phyloP scores from a whole-genome alignment of 306 rosid genomes.

The Fragaria iinumae region DNA sequence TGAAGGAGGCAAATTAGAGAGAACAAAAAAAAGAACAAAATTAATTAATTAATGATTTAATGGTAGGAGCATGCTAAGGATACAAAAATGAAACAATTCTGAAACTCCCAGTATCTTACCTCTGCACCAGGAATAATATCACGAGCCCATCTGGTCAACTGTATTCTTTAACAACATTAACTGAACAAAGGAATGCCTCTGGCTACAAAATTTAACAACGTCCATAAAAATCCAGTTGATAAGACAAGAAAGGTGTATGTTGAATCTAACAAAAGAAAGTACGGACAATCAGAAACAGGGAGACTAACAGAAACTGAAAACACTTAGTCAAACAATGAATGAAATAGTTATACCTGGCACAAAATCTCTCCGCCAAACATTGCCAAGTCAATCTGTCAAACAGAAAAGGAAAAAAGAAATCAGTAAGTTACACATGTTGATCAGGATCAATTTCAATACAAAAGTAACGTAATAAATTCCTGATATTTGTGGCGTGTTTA shows the following conservation, averaged over 20 bases:
- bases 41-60: neutral
- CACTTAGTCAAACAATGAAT: neutral
- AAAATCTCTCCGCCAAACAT: constrained; percentile 83
- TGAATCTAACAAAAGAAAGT: constrained; percentile 8
- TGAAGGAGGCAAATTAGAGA: neutral
- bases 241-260: constrained; percentile 9
- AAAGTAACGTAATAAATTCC: constrained; percentile 15
- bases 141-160: constrained; percentile 79
- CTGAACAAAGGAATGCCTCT: constrained; percentile 97
- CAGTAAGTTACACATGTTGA: constrained; percentile 14
- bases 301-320: constrained; percentile 6
- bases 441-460: constrained; percentile 23
- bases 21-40: neutral
- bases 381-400: constrained; percentile 88
- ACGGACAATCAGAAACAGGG: neutral
- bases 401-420: constrained; percentile 4
- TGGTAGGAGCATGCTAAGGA: constrained; percentile 5
- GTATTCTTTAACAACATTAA: constrained; percentile 88
- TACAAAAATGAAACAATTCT: constrained; percentile 5
- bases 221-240: constrained; percentile 29
- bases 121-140: constrained; percentile 67
- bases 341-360: constrained; percentile 70
- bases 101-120: constrained; percentile 47
- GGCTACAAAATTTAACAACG: constrained; percentile 57
- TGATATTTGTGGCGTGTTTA: constrained; percentile 14